Evolutionary conservation across 192 early-diverging fungal species (phyloP).

Genomic region (Coemansia sp.): DNA sequence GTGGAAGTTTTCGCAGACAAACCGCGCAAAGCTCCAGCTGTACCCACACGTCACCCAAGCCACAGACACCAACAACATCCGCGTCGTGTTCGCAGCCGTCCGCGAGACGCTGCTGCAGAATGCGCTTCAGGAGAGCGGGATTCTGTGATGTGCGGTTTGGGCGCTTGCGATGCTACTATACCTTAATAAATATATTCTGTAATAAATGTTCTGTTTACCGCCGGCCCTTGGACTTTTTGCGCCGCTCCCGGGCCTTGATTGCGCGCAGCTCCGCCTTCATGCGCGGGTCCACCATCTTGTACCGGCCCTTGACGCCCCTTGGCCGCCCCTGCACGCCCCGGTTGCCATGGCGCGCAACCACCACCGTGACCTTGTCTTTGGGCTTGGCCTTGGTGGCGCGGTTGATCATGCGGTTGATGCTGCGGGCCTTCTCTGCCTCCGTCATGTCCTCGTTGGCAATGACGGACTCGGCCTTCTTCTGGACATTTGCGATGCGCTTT

Average conservation of each 20-base stretch:
- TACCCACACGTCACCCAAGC: conserved; percentile 89
- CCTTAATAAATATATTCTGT: too few species aligned
- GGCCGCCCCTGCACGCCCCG: conserved; percentile 87
- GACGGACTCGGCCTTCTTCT: conserved; percentile 85
- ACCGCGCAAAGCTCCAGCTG: conserved; percentile 76
- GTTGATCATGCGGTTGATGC: conserved; percentile 82
- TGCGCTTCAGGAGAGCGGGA: conserved; percentile 75
- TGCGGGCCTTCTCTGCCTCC: conserved; percentile 81
- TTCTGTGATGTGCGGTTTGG: conserved; percentile 44
- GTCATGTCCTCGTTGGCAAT: conserved; percentile 85
- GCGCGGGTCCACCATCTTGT: conserved; percentile 94
- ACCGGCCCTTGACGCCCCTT: conserved; percentile 94
- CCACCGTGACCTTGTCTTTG: conserved; percentile 76
- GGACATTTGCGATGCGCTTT: conserved; percentile 73
- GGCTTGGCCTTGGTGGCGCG: conserved; percentile 72
- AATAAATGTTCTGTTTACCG: conserved; percentile 3
- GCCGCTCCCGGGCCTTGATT: conserved; percentile 58
- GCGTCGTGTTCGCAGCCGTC: conserved; percentile 88
- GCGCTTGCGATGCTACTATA: too few species aligned
- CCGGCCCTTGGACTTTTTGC: conserved; percentile 24
- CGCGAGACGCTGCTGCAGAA: conserved; percentile 91
- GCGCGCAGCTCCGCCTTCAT: conserved; percentile 97
- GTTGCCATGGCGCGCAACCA: conserved; percentile 84
- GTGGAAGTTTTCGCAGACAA: conserved; percentile 83
- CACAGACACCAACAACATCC: conserved; percentile 86